Evolutionary conservation across 345 rosid genomes (phyloP).

Genomic region (Aquilaria yunnanensis): DNA sequence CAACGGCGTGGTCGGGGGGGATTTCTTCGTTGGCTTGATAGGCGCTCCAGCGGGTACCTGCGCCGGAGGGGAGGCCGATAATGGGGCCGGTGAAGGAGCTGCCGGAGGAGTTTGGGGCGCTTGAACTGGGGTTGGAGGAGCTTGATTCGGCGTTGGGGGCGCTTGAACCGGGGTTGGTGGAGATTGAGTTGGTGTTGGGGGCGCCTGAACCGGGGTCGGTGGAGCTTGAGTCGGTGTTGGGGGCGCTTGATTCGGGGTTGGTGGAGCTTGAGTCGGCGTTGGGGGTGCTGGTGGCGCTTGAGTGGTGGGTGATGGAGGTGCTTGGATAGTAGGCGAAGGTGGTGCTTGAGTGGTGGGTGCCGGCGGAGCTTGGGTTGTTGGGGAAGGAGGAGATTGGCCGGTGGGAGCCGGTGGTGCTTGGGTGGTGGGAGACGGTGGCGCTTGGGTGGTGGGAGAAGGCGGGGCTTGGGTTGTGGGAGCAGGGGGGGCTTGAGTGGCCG

Average conservation of each 20-base stretch:
- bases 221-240: slow-evolving; percentile 12
- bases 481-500: slow-evolving; percentile 3
- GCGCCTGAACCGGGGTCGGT: slow-evolving; percentile 7
- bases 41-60: slow-evolving; percentile 43
- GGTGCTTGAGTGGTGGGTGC: slow-evolving; percentile 9
- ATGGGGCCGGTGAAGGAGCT: slow-evolving; percentile 27
- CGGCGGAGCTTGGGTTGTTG: slow-evolving; percentile 14
- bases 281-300: slow-evolving; percentile 3
- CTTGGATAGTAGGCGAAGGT: slow-evolving; percentile 2
- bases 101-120: slow-evolving; percentile 7
- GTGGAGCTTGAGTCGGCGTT: slow-evolving; percentile 3
- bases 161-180: neutral
- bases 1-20: slow-evolving; percentile 13
- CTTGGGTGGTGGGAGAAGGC: neutral
- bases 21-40: neutral
- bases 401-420: neutral
- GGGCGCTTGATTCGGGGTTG: slow-evolving; percentile 5
- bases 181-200: neutral
- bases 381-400: slow-evolving; percentile 4
- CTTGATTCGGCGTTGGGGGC: slow-evolving; percentile 9
- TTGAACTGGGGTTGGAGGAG: slow-evolving; percentile 10
- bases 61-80: slow-evolving; percentile 35
- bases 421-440: neutral
- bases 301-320: slow-evolving; percentile 7
- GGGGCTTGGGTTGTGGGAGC: neutral